Conservation (phyloP, 228 moss, liverwort and hornwort species). For the Sphagnum fallax region DNA sequence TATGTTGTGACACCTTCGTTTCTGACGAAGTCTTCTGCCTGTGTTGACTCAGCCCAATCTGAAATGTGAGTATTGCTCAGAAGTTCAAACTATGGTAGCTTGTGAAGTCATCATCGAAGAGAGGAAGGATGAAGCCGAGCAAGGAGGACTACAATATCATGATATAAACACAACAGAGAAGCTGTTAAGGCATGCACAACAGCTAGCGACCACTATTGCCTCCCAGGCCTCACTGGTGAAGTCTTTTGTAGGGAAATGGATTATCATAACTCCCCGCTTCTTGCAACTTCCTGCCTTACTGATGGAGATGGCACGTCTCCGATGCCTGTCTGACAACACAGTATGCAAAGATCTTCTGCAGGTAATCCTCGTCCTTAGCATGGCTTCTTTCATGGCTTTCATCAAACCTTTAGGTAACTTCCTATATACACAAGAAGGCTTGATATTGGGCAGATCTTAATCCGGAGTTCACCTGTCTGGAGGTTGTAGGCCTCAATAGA, state of each 20-base stretch:
- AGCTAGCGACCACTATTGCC: constrained; percentile 51
- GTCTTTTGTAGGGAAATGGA: constrained; percentile 93
- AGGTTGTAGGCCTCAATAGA: not conserved
- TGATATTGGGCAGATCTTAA: not conserved
- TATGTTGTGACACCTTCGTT: no score
- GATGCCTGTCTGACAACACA: constrained; percentile 60
- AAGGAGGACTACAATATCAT: constrained; percentile 33
- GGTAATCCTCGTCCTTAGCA: constrained; percentile 16
- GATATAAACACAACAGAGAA: constrained; percentile 51
- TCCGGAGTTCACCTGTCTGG: not conserved
- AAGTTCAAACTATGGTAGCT: constrained; percentile 60
- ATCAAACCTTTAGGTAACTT: not conserved
- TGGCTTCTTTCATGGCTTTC: not conserved
- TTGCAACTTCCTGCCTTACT: constrained; percentile 67
- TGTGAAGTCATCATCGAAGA: constrained; percentile 33
- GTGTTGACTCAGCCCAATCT: not conserved
- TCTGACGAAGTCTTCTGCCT: not conserved
- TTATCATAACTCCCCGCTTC: constrained; percentile 71
- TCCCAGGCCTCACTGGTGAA: constrained; percentile 67
- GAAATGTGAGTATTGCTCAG: not conserved
- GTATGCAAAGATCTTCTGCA: constrained; percentile 65
- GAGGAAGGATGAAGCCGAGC: constrained; percentile 15
- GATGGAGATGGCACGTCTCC: constrained; percentile 66
- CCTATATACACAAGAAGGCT: not conserved
- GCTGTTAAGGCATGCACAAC: constrained; percentile 72